A percentile compares a stretch with the other conserved stretches of the same genome.
Conservation (phyloP, 1,284 basidiomycete genomes). For the Ustilago nuda region DNA sequence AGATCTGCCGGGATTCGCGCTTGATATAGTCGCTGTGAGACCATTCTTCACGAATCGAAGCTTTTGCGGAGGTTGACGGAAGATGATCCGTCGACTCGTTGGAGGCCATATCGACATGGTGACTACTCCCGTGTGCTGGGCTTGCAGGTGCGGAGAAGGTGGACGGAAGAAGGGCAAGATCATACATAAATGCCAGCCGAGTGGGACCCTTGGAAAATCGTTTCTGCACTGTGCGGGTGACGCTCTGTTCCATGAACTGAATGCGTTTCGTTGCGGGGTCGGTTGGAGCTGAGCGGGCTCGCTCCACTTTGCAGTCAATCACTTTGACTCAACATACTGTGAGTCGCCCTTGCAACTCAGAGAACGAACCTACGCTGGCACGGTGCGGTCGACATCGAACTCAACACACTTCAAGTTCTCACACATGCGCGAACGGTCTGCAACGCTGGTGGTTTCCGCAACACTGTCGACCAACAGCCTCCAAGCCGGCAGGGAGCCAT, state of each 20-base stretch:
- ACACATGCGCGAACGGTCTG: too few relatives aligned
- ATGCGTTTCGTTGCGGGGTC: not conserved
- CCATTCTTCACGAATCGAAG: slow-evolving; percentile 23
- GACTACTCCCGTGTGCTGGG: not conserved
- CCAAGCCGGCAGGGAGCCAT: too few relatives aligned
- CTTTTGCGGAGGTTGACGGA: not conserved
- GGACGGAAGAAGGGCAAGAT: not conserved
- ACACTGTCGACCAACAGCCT: too few relatives aligned
- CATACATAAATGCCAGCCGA: not conserved
- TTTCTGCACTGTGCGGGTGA: slow-evolving; percentile 1
- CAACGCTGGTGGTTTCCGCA: too few relatives aligned
- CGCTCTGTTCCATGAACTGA: slow-evolving; percentile 4
- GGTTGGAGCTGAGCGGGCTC: not conserved
- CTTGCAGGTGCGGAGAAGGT: not conserved
- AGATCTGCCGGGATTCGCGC: slow-evolving; percentile 49
- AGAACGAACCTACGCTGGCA: too few relatives aligned
- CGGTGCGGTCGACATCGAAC: too few relatives aligned
- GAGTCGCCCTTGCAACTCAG: too few relatives aligned
- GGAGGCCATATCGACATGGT: slow-evolving; percentile 31
- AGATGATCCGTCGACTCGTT: not conserved
- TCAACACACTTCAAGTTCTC: too few relatives aligned
- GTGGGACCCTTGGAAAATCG: slow-evolving; percentile 23
- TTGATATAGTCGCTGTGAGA: slow-evolving; percentile 39
- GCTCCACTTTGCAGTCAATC: too few relatives aligned
- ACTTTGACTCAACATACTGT: too few relatives aligned